Evolutionary conservation across 768 basidiomycete species (phyloP).

Genomic region (Lactarius hengduanensis): DNA sequence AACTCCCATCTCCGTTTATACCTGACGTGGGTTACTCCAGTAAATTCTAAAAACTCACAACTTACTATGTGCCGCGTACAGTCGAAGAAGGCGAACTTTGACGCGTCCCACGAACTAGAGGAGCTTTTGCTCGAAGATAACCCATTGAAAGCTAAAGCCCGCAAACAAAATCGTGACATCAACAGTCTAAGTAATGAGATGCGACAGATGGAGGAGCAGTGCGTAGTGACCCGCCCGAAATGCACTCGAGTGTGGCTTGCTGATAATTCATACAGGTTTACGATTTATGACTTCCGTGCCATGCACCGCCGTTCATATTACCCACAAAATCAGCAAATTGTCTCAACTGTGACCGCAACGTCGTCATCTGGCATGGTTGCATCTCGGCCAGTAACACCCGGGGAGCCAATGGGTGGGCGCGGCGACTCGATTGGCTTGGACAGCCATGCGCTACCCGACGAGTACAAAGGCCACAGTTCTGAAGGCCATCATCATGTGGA

Average conservation of each 20-base stretch:
- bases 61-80: slow-evolving; percentile 36
- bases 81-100: slow-evolving; percentile 99
- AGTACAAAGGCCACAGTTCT: slow-evolving; percentile 14
- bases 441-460: slow-evolving; percentile 16
- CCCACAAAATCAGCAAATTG: slow-evolving; percentile 70
- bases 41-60: slow-evolving; percentile 15
- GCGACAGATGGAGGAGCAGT: slow-evolving; percentile 99
- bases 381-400: slow-evolving; percentile 73
- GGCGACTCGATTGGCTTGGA: slow-evolving; percentile 27
- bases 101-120: slow-evolving; percentile 96
- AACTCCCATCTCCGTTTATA: slow-evolving; percentile 75
- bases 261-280: slow-evolving; percentile 56
- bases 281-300: slow-evolving; percentile 88
- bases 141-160: slow-evolving; percentile 89
- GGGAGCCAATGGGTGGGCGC: slow-evolving; percentile 7
- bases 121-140: slow-evolving; percentile 96
- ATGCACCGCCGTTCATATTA: slow-evolving; percentile 92
- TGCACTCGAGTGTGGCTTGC: slow-evolving; percentile 13
- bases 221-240: slow-evolving; percentile 32
- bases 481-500: slow-evolving; percentile 14
- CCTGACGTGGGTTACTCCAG: slow-evolving; percentile 65
- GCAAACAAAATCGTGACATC: slow-evolving; percentile 85
- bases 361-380: slow-evolving; percentile 68
- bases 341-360: slow-evolving; percentile 67
- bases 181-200: slow-evolving; percentile 83